Conservation (phyloP, 768 basidiomycete species). For the Amanita phalloides region DNA sequence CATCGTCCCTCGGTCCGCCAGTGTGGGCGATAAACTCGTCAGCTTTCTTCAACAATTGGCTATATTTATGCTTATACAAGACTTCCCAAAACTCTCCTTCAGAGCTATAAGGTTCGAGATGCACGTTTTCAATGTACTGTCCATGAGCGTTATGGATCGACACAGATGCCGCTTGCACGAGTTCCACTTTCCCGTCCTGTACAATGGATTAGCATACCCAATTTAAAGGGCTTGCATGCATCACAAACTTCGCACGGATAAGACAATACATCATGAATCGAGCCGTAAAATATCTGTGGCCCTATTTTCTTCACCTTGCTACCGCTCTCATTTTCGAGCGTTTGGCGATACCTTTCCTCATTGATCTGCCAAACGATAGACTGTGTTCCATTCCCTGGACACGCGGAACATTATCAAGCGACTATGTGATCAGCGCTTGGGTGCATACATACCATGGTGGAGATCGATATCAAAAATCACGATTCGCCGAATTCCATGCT, state of each 20-base stretch:
- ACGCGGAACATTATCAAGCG: not conserved
- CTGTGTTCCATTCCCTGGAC: conserved; percentile 86
- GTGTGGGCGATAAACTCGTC: conserved; percentile 61
- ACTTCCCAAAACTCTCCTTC: conserved; percentile 67
- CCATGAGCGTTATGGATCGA: conserved; percentile 73
- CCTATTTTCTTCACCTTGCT: conserved; percentile 24
- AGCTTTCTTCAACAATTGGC: conserved; percentile 53
- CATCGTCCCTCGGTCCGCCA: conserved; percentile 53
- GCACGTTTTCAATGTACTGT: conserved; percentile 82
- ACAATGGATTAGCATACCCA: not conserved
- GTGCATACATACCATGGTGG: conserved; percentile 55
- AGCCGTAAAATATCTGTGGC: conserved; percentile 76
- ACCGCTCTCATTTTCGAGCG: conserved; percentile 43
- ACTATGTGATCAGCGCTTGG: not conserved
- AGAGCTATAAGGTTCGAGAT: conserved; percentile 62
- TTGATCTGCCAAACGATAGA: conserved; percentile 88
- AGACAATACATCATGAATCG: conserved; percentile 87
- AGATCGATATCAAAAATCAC: conserved; percentile 90
- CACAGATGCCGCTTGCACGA: conserved; percentile 83
- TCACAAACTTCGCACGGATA: conserved; percentile 77
- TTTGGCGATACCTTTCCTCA: conserved; percentile 68
- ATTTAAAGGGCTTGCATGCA: not conserved
- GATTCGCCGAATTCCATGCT: conserved; percentile 66
- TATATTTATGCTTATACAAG: conserved; percentile 61
- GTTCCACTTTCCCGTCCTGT: conserved; percentile 69